These are phyloP conservation scores for Colletotrichum sp. DNA, from an alignment of 2,329 filamentous ascomycete genomes.

Conservation along the genomic window DNA sequence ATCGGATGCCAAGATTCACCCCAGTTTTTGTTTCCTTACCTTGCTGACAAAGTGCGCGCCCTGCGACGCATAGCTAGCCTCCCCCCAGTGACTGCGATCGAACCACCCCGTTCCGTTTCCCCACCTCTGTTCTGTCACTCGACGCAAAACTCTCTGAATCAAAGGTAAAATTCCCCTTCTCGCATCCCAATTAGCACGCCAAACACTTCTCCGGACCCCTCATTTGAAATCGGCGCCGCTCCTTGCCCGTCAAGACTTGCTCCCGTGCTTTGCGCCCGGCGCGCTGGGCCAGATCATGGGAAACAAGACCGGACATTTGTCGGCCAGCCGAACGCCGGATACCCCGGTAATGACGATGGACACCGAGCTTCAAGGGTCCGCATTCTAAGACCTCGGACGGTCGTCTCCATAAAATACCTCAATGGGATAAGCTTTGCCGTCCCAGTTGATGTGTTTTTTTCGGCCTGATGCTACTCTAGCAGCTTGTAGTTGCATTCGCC, in stretches of 20 bases:
- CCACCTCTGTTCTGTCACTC: neutral
- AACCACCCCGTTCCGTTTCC: neutral
- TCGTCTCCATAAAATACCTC: slow-evolving; percentile 17
- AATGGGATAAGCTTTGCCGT: slow-evolving; percentile 4
- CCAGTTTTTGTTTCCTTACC: slow-evolving; percentile 5
- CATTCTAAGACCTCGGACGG: neutral
- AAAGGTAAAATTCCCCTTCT: slow-evolving; percentile 7
- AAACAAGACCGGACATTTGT: neutral
- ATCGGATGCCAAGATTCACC: neutral
- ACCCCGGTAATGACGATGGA: slow-evolving; percentile 13
- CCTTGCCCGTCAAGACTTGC: neutral
- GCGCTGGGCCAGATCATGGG: neutral
- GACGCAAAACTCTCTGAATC: neutral
- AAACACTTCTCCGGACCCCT: neutral
- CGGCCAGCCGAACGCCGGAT: slow-evolving; percentile 6
- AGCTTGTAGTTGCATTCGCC: neutral
- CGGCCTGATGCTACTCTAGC: neutral
- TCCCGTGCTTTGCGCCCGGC: neutral
- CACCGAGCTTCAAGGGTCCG: neutral
- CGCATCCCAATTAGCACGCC: neutral
- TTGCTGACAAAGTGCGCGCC: slow-evolving; percentile 5
- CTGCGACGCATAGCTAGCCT: neutral
- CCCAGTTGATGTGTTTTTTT: neutral
- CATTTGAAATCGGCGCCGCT: neutral
- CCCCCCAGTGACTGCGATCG: neutral